Conservation (phyloP, 345 rosid species). For the Rhodomyrtus tomentosa region DNA sequence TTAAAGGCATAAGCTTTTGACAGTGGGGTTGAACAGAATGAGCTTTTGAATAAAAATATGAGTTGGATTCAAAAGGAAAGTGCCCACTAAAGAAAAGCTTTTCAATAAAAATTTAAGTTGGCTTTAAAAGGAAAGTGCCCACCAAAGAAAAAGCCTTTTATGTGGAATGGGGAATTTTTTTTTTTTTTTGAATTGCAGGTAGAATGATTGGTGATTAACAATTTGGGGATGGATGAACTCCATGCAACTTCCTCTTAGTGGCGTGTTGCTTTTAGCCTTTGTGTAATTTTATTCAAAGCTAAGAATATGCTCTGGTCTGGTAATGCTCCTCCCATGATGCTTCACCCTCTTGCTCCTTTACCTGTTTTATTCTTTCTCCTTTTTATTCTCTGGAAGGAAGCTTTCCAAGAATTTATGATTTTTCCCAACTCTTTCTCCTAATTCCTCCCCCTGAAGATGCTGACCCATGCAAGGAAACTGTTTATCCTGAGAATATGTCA, state of each 20-base stretch:
- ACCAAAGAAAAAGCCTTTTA: constrained; percentile 41
- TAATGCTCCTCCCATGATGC: constrained; percentile 29
- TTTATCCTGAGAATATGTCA: constrained; percentile 24
- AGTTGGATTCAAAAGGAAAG: constrained; percentile 25
- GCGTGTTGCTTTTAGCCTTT: constrained; percentile 22
- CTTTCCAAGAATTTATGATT: neutral
- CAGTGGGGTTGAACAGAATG: neutral
- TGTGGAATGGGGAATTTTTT: constrained; percentile 2
- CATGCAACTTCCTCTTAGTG: constrained; percentile 47
- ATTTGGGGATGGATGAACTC: constrained; percentile 41
- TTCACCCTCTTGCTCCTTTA: constrained; percentile 16
- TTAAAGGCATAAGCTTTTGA: constrained; percentile 17
- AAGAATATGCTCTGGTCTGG: constrained; percentile 12
- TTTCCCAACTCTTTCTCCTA: neutral
- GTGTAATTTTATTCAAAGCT: constrained; percentile 15
- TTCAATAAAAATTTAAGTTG: neutral
- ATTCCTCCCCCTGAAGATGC: constrained; percentile 18
- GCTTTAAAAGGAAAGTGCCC: constrained; percentile 56
- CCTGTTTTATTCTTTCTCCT: constrained; percentile 29
- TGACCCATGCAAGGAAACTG: constrained; percentile 12
- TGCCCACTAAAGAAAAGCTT: constrained; percentile 56
- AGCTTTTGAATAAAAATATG: neutral
- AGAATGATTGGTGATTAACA: constrained; percentile 41
- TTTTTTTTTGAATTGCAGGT: neutral
- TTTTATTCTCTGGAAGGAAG: neutral